Conservation (phyloP, 2,329 filamentous ascomycete genomes). For the Teratosphaeriaceae sp. region DNA sequence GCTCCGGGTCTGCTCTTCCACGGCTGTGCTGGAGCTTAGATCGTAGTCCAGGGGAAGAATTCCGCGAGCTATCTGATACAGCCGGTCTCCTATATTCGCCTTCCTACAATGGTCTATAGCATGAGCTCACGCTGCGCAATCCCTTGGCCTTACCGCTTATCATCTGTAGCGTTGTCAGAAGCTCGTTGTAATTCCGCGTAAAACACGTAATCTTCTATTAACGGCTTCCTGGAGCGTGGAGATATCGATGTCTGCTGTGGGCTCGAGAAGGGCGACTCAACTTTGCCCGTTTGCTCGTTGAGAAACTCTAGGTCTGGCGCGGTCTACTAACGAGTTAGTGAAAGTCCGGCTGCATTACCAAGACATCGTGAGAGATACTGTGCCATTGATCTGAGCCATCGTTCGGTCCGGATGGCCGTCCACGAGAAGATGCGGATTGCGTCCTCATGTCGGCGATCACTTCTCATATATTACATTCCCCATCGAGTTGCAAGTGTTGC, state of each 20-base stretch:
- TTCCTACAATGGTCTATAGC: not conserved
- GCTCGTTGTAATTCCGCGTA: conserved; percentile 5
- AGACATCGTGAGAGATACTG: not conserved
- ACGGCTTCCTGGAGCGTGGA: not conserved
- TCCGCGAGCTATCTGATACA: conserved; percentile 3
- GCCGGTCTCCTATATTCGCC: not conserved
- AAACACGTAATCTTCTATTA: conserved; percentile 4
- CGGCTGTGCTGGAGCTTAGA: not conserved
- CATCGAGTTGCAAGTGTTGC: too few relatives aligned
- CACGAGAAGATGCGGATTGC: too few relatives aligned
- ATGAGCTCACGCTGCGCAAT: not conserved
- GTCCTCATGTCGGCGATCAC: too few relatives aligned
- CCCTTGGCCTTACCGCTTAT: not conserved
- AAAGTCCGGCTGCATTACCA: not conserved
- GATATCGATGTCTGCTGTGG: not conserved
- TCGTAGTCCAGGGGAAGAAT: conserved; percentile 4
- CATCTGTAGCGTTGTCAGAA: conserved; percentile 1
- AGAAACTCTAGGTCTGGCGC: not conserved
- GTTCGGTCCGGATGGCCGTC: too few relatives aligned
- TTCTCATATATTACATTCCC: too few relatives aligned
- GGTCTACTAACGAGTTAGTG: not conserved
- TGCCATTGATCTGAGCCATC: conserved; percentile 1
- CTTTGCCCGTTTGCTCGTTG: conserved; percentile 5
- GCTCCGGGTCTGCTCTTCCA: conserved; percentile 1
- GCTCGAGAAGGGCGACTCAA: not conserved